Base-by-base conservation (phyloP, 1,139 yeast genomes). In the Nakaseomyces nivariensis region DNA sequence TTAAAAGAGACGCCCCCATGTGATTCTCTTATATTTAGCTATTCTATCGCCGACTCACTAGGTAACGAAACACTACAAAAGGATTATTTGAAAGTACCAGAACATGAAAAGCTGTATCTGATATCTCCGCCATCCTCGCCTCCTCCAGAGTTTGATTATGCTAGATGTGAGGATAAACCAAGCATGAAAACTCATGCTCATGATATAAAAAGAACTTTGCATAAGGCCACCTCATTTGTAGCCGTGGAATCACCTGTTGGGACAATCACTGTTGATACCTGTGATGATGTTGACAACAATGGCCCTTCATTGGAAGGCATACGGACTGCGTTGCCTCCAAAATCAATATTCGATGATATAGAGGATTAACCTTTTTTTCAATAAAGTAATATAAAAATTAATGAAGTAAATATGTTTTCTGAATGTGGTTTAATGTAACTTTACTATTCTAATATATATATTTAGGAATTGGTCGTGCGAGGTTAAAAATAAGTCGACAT, bases 41-140 rank as follows among this genome's bases (percentile, higher is more conserved):
- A 58, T 48, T 54, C 65, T 2, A 31, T 54, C 25, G 43, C 61
- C 4, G 55, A 61, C 42, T 59, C 61, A 13, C 25, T 34, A 6
- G 34, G 27, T 9, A 51, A 53, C 38, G 51, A 51, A 5, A 49
- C 54, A 11, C 43, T 52, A 13, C 51, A 56, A 5, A 58, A 51
- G 37, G 56, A 60, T 26, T 63, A 64, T 48, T 53, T 70, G 24
- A 47, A 62, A 48, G 56, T 69, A 9, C 74, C 74, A 4, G 55
- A 58, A 44, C 54, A 62, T 41, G 56, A 61, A 9, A 59, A 63
- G 46, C 52, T 67, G 61, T 69, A 69, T 51, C 52, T 70, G 46
- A 64, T 70, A 5, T 69, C 73, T 1, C 74, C 74, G 7, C 74
- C 74, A 13, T 63, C 68, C 5, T 70, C 74, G 8, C 74, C 74